Evolutionary conservation across 1,284 basidiomycete species (phyloP), one percentile per base, ranked within the genome.

Genomic region (Ceratobasidium theobromae): DNA sequence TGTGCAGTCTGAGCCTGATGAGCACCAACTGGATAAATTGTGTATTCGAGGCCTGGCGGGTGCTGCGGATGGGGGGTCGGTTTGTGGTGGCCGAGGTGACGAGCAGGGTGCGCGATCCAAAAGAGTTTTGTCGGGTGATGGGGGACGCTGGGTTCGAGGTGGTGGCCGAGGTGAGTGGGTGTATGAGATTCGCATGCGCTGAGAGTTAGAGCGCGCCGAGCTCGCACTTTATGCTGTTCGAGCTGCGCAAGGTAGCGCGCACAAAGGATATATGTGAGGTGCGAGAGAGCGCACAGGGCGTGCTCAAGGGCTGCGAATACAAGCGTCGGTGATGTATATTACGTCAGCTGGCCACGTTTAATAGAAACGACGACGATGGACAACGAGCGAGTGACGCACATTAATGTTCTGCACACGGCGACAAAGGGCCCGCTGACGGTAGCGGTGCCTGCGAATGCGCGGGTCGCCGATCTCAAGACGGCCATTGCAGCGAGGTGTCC

Each of bases 1-100:
- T 99, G 28, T 99, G 95, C 75, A 93, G 95, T 45, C 80, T 99
- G 68, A 96, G 93, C 73, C 79, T 99, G 68, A 99, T 99, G 97
- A 92, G 93, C 38, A 93, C 88, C 9, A 98, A 99, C 75, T 99
- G 97, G 97, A 84, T 93, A 14, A 84, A 83, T 25, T 95, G 93
- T 75, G 82, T 98, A 38, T 81, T 89, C 32, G 96, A 99, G 76
- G 91, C 91, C 2, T 91, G 91, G 83, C 81, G 97, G 67, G 84
- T 99, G 32, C 79, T 99, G 43, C 88, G 87, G 74, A 76, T 81
- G 12, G 86, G 85, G 94, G 96, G 93, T 21, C 95, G 95, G 8
- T 81, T 98, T 51, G 89, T 91, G 76, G 86, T 99, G 65, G 96
- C 97, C 3, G 97, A 99, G 78, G 97, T 99, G n/a, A 85, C 91